Evolutionary conservation across 2,329 filamentous ascomycete species (phyloP).

Genomic region (Amauroascus verrucosus): DNA sequence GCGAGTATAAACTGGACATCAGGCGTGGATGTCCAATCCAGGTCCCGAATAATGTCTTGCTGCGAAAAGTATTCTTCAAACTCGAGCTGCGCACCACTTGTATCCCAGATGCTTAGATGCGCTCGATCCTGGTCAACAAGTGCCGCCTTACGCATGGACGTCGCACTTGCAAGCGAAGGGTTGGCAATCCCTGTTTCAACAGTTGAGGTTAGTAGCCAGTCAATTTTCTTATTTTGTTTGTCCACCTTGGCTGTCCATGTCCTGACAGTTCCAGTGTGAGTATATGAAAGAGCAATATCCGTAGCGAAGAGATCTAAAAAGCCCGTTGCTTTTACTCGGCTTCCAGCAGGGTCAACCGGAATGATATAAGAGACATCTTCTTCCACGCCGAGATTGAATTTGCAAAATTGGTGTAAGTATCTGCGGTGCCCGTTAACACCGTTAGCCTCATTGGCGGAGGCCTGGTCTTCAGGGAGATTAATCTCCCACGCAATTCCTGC

Average conservation of each 20-base stretch:
- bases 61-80: slow-evolving; percentile 64
- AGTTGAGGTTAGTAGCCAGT: slow-evolving; percentile 73
- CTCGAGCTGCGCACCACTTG: slow-evolving; percentile 68
- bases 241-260: slow-evolving; percentile 79
- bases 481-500: slow-evolving; percentile 75
- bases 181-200: slow-evolving; percentile 67
- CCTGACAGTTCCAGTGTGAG: slow-evolving; percentile 59
- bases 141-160: slow-evolving; percentile 76
- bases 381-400: slow-evolving; percentile 53
- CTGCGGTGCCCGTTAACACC: slow-evolving; percentile 28
- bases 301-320: slow-evolving; percentile 79
- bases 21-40: slow-evolving; percentile 89
- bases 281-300: slow-evolving; percentile 80
- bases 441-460: slow-evolving; percentile 25
- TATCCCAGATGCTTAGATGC: slow-evolving; percentile 83
- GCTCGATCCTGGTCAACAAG: slow-evolving; percentile 65
- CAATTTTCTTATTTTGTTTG: slow-evolving; percentile 47
- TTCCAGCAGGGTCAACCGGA: slow-evolving; percentile 77
- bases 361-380: slow-evolving; percentile 52
- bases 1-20: slow-evolving; percentile 81
- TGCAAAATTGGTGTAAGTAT: slow-evolving; percentile 55
- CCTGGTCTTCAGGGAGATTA: slow-evolving; percentile 43
- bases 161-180: slow-evolving; percentile 71
- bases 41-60: slow-evolving; percentile 67
- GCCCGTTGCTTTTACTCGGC: slow-evolving; percentile 57